Conservation (phyloP, 306 rosid genomes). For the Pachyrhizus erosus region DNA sequence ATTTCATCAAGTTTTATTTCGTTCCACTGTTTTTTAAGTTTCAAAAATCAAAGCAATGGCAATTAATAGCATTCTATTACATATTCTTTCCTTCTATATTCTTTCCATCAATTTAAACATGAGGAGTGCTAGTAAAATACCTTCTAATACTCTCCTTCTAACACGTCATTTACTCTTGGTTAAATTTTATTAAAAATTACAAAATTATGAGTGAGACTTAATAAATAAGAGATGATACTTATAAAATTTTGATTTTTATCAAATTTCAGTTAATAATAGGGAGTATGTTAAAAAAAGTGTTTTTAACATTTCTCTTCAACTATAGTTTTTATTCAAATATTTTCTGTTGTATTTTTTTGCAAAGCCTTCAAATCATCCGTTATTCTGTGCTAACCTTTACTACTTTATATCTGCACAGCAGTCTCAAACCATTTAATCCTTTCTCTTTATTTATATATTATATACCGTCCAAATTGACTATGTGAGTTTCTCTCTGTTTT, state of each 20-base stretch:
- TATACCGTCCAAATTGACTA: constrained; percentile 18
- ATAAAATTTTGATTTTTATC: not conserved
- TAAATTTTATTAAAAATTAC: not conserved
- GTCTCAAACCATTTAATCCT: not conserved
- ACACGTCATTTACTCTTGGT: not conserved
- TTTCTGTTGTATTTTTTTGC: not conserved
- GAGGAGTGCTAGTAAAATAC: not conserved
- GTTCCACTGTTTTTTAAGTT: not conserved
- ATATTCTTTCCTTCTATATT: not conserved
- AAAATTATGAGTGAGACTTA: not conserved
- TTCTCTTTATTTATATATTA: not conserved
- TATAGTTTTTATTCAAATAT: not conserved
- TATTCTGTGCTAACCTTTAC: not conserved
- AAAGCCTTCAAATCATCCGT: constrained; percentile 9
- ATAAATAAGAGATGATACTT: not conserved
- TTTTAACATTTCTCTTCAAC: not conserved
- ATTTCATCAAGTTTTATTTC: not conserved
- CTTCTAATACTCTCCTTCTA: not conserved
- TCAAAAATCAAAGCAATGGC: not conserved
- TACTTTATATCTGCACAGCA: not conserved
- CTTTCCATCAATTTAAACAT: not conserved
- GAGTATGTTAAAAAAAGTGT: not conserved
- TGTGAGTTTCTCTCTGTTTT: not conserved
- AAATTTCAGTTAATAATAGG: not conserved
- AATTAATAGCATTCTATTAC: not conserved